Evolutionary conservation across 2,329 filamentous ascomycete species (phyloP).

Genomic region (Didymella pomorum): DNA sequence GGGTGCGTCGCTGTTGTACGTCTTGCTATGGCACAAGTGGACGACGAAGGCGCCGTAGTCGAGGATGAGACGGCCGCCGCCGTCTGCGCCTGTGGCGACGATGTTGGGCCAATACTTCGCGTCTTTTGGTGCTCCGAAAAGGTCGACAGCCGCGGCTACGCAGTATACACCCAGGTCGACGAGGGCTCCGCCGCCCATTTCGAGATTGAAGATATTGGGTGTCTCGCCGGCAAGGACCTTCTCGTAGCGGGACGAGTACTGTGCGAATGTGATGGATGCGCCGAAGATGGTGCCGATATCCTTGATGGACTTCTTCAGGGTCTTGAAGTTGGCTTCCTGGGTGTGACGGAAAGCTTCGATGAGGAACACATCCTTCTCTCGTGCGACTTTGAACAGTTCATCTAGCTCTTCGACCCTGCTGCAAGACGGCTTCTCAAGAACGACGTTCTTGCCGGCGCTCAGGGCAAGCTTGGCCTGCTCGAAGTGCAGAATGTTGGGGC

Average conservation of each 20-base stretch:
- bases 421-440: constrained; percentile 61
- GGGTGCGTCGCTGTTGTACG: constrained; percentile 55
- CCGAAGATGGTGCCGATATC: constrained; percentile 55
- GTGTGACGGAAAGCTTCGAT: constrained; percentile 61
- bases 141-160: constrained; percentile 56
- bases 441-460: constrained; percentile 56
- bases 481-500: constrained; percentile 59
- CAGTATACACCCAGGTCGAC: constrained; percentile 61
- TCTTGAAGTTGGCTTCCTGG: constrained; percentile 59
- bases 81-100: constrained; percentile 57
- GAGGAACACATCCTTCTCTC: constrained; percentile 53
- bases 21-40: constrained; percentile 54
- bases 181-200: constrained; percentile 57
- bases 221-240: constrained; percentile 56
- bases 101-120: constrained; percentile 55
- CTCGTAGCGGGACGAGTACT: constrained; percentile 57
- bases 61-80: constrained; percentile 55
- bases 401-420: constrained; percentile 54
- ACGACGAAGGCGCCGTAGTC: constrained; percentile 57
- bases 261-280: constrained; percentile 55
- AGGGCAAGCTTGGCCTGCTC: constrained; percentile 55
- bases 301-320: constrained; percentile 50
- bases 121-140: constrained; percentile 56
- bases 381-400: constrained; percentile 53
- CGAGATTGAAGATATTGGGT: constrained; percentile 59